Conservation (phyloP, 805 yeast species). For the Saccharomycopsis javanensis region DNA sequence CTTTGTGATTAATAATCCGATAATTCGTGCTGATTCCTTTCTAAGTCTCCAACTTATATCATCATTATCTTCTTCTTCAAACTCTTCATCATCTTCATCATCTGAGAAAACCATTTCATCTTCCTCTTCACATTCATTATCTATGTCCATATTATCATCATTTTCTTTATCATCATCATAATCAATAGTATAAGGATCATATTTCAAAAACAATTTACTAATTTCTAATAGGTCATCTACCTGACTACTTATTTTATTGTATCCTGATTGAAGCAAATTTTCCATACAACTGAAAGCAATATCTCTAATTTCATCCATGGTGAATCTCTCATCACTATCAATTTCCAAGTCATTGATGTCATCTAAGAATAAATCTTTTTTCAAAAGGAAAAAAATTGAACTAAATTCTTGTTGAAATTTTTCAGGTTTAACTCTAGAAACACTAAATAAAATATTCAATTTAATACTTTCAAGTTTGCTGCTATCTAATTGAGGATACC, state of each 20-base stretch:
- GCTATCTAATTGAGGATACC: background rate
- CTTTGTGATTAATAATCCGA: constrained; percentile 4
- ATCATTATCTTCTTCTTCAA: constrained; percentile 11
- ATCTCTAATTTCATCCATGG: constrained; percentile 15
- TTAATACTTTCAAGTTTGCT: constrained; percentile 10
- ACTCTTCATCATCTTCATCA: constrained; percentile 8
- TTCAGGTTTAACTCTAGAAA: background rate
- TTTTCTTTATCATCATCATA: constrained; percentile 11
- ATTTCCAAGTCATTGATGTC: constrained; percentile 3
- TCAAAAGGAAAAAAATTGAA: constrained; percentile 7
- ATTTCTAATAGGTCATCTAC: background rate
- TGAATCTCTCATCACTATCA: constrained; percentile 8
- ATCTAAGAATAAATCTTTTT: constrained; percentile 5
- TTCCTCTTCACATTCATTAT: constrained; percentile 6
- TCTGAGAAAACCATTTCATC: constrained; percentile 12
- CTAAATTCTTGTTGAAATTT: constrained; percentile 5
- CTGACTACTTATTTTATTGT: background rate
- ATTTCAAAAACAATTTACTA: constrained; percentile 8
- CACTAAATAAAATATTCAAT: constrained; percentile 8
- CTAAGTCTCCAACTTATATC: constrained; percentile 17
- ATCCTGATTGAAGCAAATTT: background rate
- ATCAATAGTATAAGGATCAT: constrained; percentile 13
- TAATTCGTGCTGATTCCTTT: constrained; percentile 10
- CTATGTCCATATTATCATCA: constrained; percentile 5
- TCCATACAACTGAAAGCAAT: constrained; percentile 12